Evolutionary conservation across 495 filamentous ascomycete species (phyloP), one percentile per base, ranked within the genome.

Genomic region (Penicillium dipodomyicola): DNA sequence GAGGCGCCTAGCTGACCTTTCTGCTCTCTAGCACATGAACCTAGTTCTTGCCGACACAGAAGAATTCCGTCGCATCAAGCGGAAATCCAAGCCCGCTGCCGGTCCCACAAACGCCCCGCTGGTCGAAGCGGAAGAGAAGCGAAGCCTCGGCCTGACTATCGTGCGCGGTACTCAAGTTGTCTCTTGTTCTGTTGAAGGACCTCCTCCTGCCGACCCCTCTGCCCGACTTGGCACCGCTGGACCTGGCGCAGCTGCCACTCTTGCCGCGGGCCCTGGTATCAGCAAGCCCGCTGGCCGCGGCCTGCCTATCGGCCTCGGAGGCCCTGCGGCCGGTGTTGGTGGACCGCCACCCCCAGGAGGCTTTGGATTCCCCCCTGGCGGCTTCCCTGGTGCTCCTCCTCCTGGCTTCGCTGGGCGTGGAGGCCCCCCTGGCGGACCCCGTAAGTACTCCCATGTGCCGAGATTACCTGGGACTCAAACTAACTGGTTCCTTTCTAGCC

Each of bases 21-120:
- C 44, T 32, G 6, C 3, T 27, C 40, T 55, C 46, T 58, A 97
- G 91, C 94, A 97, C 73, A 97, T 97, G 95, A 99, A 99, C 74
- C 85, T 99, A 58, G 94, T 99, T 57, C 86, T 99, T 46, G 95
- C 93, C 69, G 94, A 99, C 68, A 97, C 95, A 67, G 94, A 99
- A 83, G 94, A 99, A 74, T 97, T 97, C 75, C 92, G 94, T 65
- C 88, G 89, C 63, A 90, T 93, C 57, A 96, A 94, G 78, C 85
- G 90, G 68, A 96, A 92, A 80, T 84, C 87, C 57, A 96, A 96
- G 79, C 77, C 84, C 50, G 72, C 79, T 29, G 74, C 76, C 59
- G 75, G 84, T 41, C 85, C 91, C 59, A 71, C 81, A 40, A 72
- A 70, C 48, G 70, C 77, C 47, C 80, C 86, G 47, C 80, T 87